These are phyloP conservation scores for Tricharina praecox DNA, from an alignment of 495 filamentous ascomycete genomes.

Conservation along the genomic window DNA sequence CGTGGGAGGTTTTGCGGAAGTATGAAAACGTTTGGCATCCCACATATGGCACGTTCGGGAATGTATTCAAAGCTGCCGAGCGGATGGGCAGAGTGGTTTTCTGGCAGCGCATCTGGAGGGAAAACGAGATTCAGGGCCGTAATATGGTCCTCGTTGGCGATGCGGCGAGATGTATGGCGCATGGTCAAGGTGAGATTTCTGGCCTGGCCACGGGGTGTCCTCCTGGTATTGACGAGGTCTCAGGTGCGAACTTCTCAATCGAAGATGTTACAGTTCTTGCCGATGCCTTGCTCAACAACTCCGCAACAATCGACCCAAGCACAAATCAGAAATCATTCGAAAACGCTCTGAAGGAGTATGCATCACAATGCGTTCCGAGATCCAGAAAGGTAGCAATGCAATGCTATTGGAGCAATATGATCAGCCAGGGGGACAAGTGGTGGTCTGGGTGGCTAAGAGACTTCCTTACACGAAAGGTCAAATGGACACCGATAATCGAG, in stretches of 20 bases:
- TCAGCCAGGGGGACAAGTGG: constrained; percentile 16
- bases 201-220: too few species aligned
- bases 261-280: constrained; percentile 26
- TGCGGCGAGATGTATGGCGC: constrained; percentile 13
- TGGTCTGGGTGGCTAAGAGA: constrained; percentile 1
- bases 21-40: constrained; percentile 18
- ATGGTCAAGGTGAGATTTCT: constrained; percentile 14
- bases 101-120: constrained; percentile 13
- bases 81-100: constrained; percentile 14
- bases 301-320: neutral
- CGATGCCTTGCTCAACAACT: constrained; percentile 21
- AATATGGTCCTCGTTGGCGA: constrained; percentile 17
- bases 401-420: constrained; percentile 17
- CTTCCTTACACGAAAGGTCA: neutral
- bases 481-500: neutral
- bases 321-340: constrained; percentile 5
- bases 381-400: constrained; percentile 18
- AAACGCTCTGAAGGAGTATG: constrained; percentile 10
- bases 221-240: neutral
- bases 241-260: constrained; percentile 22
- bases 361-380: constrained; percentile 13
- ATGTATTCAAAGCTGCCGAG: constrained; percentile 15
- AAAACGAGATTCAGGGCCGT: constrained; percentile 10
- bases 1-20: constrained; percentile 12
- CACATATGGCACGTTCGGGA: constrained; percentile 11